phyloP scores from a whole-genome alignment of 805 yeast species.

The Teunomyces aglyptinius region DNA sequence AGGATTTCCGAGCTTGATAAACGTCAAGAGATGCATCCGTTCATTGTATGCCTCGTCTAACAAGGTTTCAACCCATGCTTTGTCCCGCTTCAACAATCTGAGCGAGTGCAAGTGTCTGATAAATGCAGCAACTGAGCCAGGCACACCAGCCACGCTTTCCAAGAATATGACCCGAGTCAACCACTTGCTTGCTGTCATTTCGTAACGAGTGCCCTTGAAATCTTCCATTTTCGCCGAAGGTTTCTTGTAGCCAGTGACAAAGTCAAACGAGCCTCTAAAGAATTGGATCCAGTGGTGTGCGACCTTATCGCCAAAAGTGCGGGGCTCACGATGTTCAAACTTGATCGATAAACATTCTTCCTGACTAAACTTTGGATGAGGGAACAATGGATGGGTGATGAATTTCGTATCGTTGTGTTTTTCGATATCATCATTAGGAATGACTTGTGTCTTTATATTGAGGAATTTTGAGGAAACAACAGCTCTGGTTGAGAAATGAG shows the following conservation, averaged over 20 bases:
- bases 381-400: slow-evolving; percentile 40
- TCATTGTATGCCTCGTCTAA: slow-evolving; percentile 77
- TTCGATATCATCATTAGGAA: slow-evolving; percentile 16
- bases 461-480: slow-evolving; percentile 9
- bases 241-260: slow-evolving; percentile 63
- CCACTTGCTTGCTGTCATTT: slow-evolving; percentile 66
- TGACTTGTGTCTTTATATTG: slow-evolving; percentile 26
- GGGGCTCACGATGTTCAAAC: slow-evolving; percentile 53
- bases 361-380: slow-evolving; percentile 31
- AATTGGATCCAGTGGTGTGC: slow-evolving; percentile 48
- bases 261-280: slow-evolving; percentile 54
- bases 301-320: slow-evolving; percentile 46
- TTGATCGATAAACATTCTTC: slow-evolving; percentile 38
- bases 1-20: slow-evolving; percentile 63
- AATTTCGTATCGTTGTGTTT: slow-evolving; percentile 32
- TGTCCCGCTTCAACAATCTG: slow-evolving; percentile 60
- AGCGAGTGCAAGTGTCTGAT: slow-evolving; percentile 65
- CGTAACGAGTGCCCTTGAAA: slow-evolving; percentile 40
- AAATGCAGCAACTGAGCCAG: slow-evolving; percentile 75
- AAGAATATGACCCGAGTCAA: slow-evolving; percentile 58
- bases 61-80: slow-evolving; percentile 73
- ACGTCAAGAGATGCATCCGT: slow-evolving; percentile 72
- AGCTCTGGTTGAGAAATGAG: background rate
- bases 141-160: slow-evolving; percentile 77
- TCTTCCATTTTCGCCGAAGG: slow-evolving; percentile 35